Evolutionary conservation across 257 asterid species (phyloP), one percentile per base, ranked within the genome.

Genomic region (Nemophila menziesii): DNA sequence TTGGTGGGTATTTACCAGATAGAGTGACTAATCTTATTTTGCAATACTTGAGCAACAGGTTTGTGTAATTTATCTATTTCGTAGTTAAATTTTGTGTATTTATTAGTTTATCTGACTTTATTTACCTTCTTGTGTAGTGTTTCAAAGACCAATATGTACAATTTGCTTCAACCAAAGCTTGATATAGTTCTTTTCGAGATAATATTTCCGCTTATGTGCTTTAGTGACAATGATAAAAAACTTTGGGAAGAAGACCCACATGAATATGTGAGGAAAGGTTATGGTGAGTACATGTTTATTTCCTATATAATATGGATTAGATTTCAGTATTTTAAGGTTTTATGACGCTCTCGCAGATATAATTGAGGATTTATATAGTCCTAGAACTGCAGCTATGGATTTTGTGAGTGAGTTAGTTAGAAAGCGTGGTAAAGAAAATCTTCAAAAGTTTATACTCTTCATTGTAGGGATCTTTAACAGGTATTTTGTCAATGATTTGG

Each of bases 231-330:
- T 57, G 99, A 90, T 65, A 86, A 90, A 68, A 77, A 60, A 59
- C 93, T 90, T 44, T 90, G 96, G 99, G 89, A 90, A 49, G 96
- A 90, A 68, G 99, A 90, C 48, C 99, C 99, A 0, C 92, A 86
- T 36, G 99, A 90, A 70, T 90, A 90, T 60, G 99, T 90, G 63
- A 77, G 96, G 77, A 90, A 90, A 71, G 99, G 99, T 65, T 90
- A 90, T 50, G 99, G 99, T 90, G 44, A 65, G 66, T 51, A 68
- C 64, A 37, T 22, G 20, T 12, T 26, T 51, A n/a, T 22, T 38
- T 43, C 36, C 20, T 34, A n/a, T n/a, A 33, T 20, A 16, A 36
- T 46, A 53, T 47, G 11, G 44, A 46, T 37, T 48, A 43, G 15
- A 33, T 48, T 49, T 26, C 33, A 43, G 23, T 20, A 43, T 52